A percentile compares a stretch with the other conserved stretches of the same genome.
Conservation (phyloP, 192 early-diverging fungal species). For the Gamsiella multidivaricata region DNA sequence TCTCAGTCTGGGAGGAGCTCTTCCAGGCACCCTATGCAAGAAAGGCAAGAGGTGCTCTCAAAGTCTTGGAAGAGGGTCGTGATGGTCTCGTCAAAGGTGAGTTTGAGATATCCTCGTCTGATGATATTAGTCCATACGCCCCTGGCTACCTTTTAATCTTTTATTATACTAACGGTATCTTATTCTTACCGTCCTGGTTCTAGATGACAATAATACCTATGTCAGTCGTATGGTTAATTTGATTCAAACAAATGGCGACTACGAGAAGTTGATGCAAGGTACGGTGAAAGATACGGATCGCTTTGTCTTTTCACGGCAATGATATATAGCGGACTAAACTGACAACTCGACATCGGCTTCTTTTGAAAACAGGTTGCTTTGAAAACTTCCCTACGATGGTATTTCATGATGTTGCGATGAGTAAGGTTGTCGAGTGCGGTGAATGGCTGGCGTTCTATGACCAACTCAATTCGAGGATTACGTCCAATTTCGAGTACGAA, state of each 20-base stretch:
- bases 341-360: not conserved
- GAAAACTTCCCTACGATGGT: slow-evolving; percentile 89
- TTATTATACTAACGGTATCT: too few species aligned
- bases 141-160: too few species aligned
- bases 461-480: slow-evolving; percentile 62
- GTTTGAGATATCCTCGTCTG: not conserved
- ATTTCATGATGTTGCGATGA: slow-evolving; percentile 78
- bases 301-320: too few species aligned
- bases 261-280: slow-evolving; percentile 89
- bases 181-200: not conserved
- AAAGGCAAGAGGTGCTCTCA: slow-evolving; percentile 38
- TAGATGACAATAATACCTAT: slow-evolving; percentile 59
- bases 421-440: slow-evolving; percentile 71
- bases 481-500: slow-evolving; percentile 62
- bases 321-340: too few species aligned
- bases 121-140: too few species aligned
- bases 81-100: slow-evolving; percentile 45
- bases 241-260: slow-evolving; percentile 78
- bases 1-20: slow-evolving; percentile 85
- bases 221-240: slow-evolving; percentile 61
- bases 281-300: not conserved
- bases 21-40: slow-evolving; percentile 65
- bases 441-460: slow-evolving; percentile 92
- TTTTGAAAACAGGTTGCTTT: slow-evolving; percentile 76
- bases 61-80: slow-evolving; percentile 37